Evolutionary conservation across 768 basidiomycete genomes (phyloP).

Genomic region (Asterophora parasitica): DNA sequence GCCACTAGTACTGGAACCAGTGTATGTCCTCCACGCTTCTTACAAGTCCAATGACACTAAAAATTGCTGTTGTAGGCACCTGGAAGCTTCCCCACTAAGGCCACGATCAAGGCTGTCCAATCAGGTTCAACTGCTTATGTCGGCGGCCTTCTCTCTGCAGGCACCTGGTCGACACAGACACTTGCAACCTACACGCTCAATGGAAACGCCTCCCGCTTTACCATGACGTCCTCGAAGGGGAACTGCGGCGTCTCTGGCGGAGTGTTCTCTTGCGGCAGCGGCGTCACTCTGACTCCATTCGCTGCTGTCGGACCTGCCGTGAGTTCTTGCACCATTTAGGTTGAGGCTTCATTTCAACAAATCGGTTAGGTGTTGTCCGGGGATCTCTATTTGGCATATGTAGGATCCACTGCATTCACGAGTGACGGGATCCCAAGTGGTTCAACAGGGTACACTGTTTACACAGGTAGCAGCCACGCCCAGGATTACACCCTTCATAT

Average conservation of each 20-base stretch:
- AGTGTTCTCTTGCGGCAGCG: conserved; percentile 46
- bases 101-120: conserved; percentile 38
- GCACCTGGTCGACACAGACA: conserved; percentile 61
- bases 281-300: conserved; percentile 43
- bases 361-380: conserved; percentile 42
- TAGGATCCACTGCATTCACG: conserved; percentile 45
- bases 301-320: no score
- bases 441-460: conserved; percentile 34
- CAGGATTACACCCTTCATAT: conserved; percentile 36
- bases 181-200: conserved; percentile 50
- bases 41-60: background rate
- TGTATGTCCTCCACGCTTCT: conserved; percentile 12
- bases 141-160: conserved; percentile 50
- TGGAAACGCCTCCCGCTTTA: conserved; percentile 46
- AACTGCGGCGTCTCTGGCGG: conserved; percentile 46
- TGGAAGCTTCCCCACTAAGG: conserved; percentile 38
- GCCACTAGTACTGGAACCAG: conserved; percentile 14
- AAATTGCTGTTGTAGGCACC: conserved; percentile 16
- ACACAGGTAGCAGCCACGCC: conserved; percentile 28
- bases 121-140: conserved; percentile 30
- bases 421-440: conserved; percentile 52
- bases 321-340: conserved; percentile 18
- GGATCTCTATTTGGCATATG: conserved; percentile 42
- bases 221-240: conserved; percentile 56
- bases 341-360: conserved; percentile 1